These are phyloP conservation scores for Neopestalotiopsis rosae DNA, from an alignment of 2,329 filamentous ascomycete genomes.

Conservation along the genomic window DNA sequence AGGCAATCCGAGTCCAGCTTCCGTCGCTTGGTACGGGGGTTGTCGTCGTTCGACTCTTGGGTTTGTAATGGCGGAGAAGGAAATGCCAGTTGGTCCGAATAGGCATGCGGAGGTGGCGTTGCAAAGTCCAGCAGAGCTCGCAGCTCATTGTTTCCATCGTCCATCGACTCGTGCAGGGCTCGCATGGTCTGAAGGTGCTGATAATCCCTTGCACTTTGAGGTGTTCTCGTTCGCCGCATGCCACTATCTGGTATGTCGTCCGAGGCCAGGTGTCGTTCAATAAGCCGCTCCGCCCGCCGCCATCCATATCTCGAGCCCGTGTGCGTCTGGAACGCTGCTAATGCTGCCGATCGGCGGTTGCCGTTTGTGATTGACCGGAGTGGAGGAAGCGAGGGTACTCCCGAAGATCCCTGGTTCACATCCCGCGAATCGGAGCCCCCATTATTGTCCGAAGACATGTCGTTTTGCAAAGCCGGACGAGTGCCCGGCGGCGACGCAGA, in stretches of 20 bases:
- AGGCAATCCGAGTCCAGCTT: conserved; percentile 71
- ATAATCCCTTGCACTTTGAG: conserved; percentile 19
- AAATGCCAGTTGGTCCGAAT: conserved; percentile 31
- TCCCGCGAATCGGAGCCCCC: conserved; percentile 38
- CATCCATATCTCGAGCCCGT: conserved; percentile 23
- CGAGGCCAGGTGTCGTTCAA: conserved; percentile 16
- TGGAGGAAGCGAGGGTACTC: conserved; percentile 40
- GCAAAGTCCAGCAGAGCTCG: conserved; percentile 32
- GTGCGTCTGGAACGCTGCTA: conserved; percentile 29
- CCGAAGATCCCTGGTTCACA: conserved; percentile 26
- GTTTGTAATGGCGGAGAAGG: conserved; percentile 29
- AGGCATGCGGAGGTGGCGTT: conserved; percentile 23
- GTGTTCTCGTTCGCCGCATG: conserved; percentile 6
- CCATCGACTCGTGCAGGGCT: conserved; percentile 26
- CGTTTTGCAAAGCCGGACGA: conserved; percentile 28
- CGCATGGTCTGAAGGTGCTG: conserved; percentile 7
- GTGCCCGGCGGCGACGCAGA: conserved; percentile 18
- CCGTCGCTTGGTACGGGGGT: conserved; percentile 67
- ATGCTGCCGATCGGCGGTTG: conserved; percentile 26
- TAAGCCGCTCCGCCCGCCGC: conserved; percentile 28
- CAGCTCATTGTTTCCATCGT: conserved; percentile 29
- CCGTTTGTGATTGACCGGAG: conserved; percentile 40
- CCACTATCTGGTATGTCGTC: not conserved
- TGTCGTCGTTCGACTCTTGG: conserved; percentile 34
- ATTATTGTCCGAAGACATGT: conserved; percentile 42